Evolutionary conservation across 2,329 filamentous ascomycete species (phyloP).

Genomic region (Neobulgaria alba): DNA sequence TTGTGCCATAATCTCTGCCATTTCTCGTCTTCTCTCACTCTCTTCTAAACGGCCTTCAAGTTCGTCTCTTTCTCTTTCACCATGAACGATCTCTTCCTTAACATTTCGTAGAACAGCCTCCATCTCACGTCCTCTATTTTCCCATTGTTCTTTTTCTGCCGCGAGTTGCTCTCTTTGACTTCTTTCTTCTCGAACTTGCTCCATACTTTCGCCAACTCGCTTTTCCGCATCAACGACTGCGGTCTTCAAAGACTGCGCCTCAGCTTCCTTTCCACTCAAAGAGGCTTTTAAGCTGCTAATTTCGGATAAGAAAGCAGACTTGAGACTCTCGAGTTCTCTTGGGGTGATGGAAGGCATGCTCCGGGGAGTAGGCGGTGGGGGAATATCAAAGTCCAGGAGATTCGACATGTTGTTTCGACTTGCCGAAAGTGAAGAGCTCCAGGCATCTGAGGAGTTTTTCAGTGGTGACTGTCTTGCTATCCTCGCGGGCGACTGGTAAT

Average conservation of each 20-base stretch:
- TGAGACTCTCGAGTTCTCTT: conserved; percentile 84
- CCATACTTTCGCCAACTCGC: conserved; percentile 77
- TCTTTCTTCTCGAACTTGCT: conserved; percentile 72
- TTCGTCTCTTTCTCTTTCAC: conserved; percentile 73
- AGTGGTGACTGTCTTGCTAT: conserved; percentile 37
- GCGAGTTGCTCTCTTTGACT: conserved; percentile 61
- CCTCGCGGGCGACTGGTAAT: conserved; percentile 41
- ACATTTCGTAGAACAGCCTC: conserved; percentile 72
- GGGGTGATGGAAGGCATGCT: conserved; percentile 87
- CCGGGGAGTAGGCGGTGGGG: conserved; percentile 85
- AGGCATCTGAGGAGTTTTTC: conserved; percentile 26
- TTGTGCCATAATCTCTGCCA: conserved; percentile 66
- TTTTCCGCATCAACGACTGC: conserved; percentile 87
- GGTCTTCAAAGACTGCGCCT: conserved; percentile 77
- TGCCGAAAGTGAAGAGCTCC: conserved; percentile 21
- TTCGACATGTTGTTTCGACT: conserved; percentile 45
- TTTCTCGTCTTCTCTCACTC: conserved; percentile 63
- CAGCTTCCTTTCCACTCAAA: conserved; percentile 85
- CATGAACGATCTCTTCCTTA: conserved; percentile 69
- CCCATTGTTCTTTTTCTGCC: conserved; percentile 73
- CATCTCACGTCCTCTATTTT: conserved; percentile 77
- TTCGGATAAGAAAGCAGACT: conserved; percentile 83
- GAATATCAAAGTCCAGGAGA: conserved; percentile 84
- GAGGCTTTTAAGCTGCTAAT: conserved; percentile 92
- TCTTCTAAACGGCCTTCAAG: conserved; percentile 69